These are phyloP conservation scores for Kalanchoe fedtschenkoi DNA, from an alignment of 164 flowering plant genomes.

Conservation along the genomic window DNA sequence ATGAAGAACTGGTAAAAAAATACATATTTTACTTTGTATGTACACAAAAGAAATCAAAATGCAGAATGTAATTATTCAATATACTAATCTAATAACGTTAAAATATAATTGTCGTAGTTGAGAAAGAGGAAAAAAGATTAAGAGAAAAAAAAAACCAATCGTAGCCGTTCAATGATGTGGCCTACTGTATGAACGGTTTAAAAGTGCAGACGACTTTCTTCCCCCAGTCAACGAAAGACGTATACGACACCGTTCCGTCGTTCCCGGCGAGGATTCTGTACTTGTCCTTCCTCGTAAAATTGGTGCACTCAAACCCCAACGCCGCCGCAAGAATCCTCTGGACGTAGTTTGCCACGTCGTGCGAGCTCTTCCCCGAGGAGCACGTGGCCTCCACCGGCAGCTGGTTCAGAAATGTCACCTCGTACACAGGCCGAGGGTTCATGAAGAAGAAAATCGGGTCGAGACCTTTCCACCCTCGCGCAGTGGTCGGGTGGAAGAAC, in stretches of 20 bases:
- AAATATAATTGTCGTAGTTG: background rate
- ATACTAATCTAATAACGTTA: no score
- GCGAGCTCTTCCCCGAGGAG: constrained; percentile 70
- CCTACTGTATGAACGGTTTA: constrained; percentile 32
- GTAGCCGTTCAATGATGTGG: background rate
- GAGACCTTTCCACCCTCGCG: constrained; percentile 79
- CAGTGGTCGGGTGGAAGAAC: constrained; percentile 92
- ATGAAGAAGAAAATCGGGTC: constrained; percentile 91
- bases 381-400: constrained; percentile 83
- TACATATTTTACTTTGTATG: background rate
- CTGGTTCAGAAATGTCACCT: constrained; percentile 87
- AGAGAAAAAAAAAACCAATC: background rate
- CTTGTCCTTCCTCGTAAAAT: constrained; percentile 86
- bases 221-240: constrained; percentile 18
- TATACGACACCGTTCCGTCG: constrained; percentile 59
- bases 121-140: background rate
- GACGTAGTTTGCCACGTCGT: constrained; percentile 87
- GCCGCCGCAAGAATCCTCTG: constrained; percentile 79
- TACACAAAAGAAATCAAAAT: background rate
- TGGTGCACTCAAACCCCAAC: constrained; percentile 91
- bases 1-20: no score
- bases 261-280: constrained; percentile 83
- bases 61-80: background rate
- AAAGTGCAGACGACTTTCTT: constrained; percentile 37
- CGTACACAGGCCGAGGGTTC: constrained; percentile 85